phyloP scores from a whole-genome alignment of 2,329 filamentous ascomycete species.

The Colletotrichum tropicale region DNA sequence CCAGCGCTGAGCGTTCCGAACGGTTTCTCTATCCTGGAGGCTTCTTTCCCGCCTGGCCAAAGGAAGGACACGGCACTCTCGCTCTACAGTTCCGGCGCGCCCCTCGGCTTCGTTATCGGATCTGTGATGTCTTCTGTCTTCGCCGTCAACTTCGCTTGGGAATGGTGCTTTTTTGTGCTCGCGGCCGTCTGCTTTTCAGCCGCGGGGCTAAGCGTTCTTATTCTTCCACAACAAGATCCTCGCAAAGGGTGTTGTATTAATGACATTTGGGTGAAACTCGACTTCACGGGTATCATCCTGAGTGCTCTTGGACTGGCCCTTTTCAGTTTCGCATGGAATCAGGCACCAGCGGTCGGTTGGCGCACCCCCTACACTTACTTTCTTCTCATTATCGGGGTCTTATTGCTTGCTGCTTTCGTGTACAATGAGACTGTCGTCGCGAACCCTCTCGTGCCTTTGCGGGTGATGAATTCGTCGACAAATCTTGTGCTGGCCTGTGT shows the following conservation, averaged over 20 bases:
- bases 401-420: slow-evolving; percentile 33
- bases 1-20: slow-evolving; percentile 62
- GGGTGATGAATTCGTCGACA: slow-evolving; percentile 46
- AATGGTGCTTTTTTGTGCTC: slow-evolving; percentile 2
- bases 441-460: slow-evolving; percentile 62
- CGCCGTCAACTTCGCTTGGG: not conserved
- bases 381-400: slow-evolving; percentile 39
- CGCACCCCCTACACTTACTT: slow-evolving; percentile 42
- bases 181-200: not conserved
- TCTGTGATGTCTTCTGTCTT: slow-evolving; percentile 31
- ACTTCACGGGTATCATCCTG: slow-evolving; percentile 40
- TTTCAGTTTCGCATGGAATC: slow-evolving; percentile 56
- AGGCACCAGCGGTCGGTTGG: slow-evolving; percentile 51
- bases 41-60: slow-evolving; percentile 45
- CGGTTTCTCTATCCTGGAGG: slow-evolving; percentile 58
- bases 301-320: slow-evolving; percentile 45
- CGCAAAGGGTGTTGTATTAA: not conserved
- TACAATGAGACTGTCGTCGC: slow-evolving; percentile 37
- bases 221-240: not conserved
- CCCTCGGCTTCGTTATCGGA: slow-evolving; percentile 34
- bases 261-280: slow-evolving; percentile 29
- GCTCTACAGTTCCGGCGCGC: slow-evolving; percentile 37
- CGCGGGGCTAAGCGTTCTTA: slow-evolving; percentile 12
- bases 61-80: slow-evolving; percentile 39
- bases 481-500: slow-evolving; percentile 62